Base-by-base conservation (phyloP, 139 green algal genomes). In the Ettlia oleoabundans region DNA sequence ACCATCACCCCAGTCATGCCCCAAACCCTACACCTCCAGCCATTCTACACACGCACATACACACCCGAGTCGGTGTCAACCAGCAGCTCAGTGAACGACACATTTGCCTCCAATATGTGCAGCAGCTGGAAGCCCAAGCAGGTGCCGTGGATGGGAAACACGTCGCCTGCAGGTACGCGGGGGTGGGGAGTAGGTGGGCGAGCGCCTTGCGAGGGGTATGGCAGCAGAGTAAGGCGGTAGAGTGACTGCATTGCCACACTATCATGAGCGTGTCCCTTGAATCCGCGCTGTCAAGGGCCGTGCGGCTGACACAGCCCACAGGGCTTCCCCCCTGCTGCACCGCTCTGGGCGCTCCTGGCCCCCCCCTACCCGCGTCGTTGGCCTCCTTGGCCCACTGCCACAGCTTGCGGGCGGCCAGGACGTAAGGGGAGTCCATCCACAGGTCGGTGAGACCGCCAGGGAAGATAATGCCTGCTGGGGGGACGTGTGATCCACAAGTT, bases 61-160 rank as follows among this genome's bases (percentile, higher is more conserved):
- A 22, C 74, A 80, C 74, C 74, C 2, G 78, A 87, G 82, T 97
- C 92, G 2, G 93, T 97, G 76, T 94, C 88, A 26, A 96, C 82
- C 42, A 97, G 89, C 78, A 97, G 84, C 33, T 93, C 84, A 33
- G 94, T 95, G 81, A 92, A 92, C 43, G 64, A 87, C 26, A 93
- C 83, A 66, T 96, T 94, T 62, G 92, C 89, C 32, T 88, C 92
- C 75, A 97, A 81, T 52, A 97, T 94, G 88, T 96, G 93, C 61
- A 96, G 90, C 76, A 97, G 87, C 90, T 97, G 93, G 87, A 94
- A 93, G 61, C 93, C 93, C 32, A 97, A 85, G 89, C 93, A 97
- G 18, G 92, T 95, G 52, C 89, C 88, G 42, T 82, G 73, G 70
- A 91, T 88, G n/a, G 93, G 93, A 83, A 96, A 97, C 2, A 86